Evolutionary conservation across 306 rosid species (phyloP).

Genomic region (Rosa persica): DNA sequence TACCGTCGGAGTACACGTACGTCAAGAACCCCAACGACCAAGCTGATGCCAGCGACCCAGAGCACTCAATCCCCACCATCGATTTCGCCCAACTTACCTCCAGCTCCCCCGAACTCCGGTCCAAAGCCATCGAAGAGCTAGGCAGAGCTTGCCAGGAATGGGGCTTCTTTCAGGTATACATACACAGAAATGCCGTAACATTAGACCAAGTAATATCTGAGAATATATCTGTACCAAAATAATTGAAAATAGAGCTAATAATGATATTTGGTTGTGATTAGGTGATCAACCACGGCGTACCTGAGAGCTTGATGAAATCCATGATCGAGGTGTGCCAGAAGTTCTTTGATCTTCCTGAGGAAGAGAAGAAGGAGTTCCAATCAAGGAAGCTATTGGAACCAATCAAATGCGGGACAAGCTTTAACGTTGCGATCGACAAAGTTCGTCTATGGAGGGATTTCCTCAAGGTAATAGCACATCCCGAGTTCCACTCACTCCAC

Average conservation of each 20-base stretch:
- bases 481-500: background rate
- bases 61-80: background rate
- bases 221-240: too few species aligned
- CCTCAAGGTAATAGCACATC: background rate
- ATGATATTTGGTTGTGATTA: background rate
- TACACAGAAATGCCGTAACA: too few species aligned
- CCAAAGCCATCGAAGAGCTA: background rate
- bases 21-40: background rate
- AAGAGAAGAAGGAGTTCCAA: conserved; percentile 41
- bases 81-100: conserved; percentile 6
- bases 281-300: conserved; percentile 47
- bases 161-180: background rate
- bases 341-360: conserved; percentile 36
- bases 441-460: conserved; percentile 55
- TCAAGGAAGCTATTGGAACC: conserved; percentile 37
- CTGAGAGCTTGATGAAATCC: conserved; percentile 32
- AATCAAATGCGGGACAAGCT: conserved; percentile 51
- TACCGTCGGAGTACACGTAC: background rate
- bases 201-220: too few species aligned
- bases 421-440: conserved; percentile 28
- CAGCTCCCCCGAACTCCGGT: conserved; percentile 20
- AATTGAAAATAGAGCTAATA: background rate
- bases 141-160: background rate
- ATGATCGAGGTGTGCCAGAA: conserved; percentile 26
- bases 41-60: conserved; percentile 8